phyloP scores from a whole-genome alignment of 148 eudicot genomes.

The Chenopodium formosanum region DNA sequence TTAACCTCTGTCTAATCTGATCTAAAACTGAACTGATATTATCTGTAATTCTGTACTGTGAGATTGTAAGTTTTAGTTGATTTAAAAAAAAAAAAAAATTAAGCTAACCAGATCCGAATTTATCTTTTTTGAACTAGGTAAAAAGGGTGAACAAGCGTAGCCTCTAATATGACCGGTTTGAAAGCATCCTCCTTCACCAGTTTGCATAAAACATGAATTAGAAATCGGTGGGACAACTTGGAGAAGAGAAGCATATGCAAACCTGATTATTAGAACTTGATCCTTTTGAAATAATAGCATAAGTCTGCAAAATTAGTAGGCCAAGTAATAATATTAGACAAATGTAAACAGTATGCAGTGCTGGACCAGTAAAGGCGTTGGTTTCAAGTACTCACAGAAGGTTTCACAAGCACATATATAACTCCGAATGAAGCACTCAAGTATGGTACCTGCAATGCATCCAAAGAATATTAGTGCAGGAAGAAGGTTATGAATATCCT shows the following conservation, averaged over 20 bases:
- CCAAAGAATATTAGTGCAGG: conserved; percentile 9
- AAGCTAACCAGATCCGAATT: not conserved
- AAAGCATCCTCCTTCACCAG: not conserved
- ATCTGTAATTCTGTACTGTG: not conserved
- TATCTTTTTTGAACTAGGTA: not conserved
- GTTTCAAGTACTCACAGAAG: conserved; percentile 55
- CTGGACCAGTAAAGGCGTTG: not conserved
- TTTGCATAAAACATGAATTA: not conserved
- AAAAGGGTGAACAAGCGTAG: not conserved
- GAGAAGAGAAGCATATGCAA: conserved; percentile 21
- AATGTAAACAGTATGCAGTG: not conserved
- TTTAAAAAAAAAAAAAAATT: not conserved
- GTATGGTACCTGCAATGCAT: conserved; percentile 71
- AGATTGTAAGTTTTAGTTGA: not conserved
- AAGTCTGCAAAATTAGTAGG: conserved; percentile 52
- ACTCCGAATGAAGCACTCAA: conserved; percentile 90
- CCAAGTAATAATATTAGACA: not conserved
- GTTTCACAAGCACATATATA: conserved; percentile 73
- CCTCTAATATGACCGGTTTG: not conserved
- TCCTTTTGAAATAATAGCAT: conserved; percentile 80
- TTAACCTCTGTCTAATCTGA: not conserved
- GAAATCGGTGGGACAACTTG: not conserved
- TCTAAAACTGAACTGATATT: not conserved
- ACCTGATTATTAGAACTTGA: conserved; percentile 82
- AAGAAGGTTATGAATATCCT: not conserved